Evolutionary conservation across 371 early-diverging fungal species (phyloP), one percentile per base, ranked within the genome.

Genomic region (Apophysomyces variabilis): DNA sequence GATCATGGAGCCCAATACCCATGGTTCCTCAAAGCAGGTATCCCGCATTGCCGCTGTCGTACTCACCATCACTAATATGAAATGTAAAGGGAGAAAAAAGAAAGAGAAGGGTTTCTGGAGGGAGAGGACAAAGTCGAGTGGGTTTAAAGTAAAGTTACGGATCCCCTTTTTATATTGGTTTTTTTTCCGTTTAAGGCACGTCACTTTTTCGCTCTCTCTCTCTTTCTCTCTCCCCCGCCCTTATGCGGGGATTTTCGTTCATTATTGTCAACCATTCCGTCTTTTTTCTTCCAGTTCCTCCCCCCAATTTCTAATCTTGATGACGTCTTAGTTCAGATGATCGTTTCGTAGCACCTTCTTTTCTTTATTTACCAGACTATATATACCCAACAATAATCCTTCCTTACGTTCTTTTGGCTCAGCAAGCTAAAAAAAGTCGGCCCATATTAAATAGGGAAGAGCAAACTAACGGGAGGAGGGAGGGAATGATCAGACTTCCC

Each of bases 261-360:
- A 26, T 50, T 50, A 50, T 50, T 50, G 50, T 50, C n/a, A 21
- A 50, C 21, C n/a, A 50, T 50, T 50, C 50, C 50, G 50, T 26
- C 21, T 9, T 21, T 50, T 50, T 26, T 7, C n/a, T 26, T 50
- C 21, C 50, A 18, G n/a, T 6, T 21, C 50, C 21, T 50, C 13
- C 9, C 50, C 50, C 50, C 50, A 50, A n/a, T 26, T 21, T 21
- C 9, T 50, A 26, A 26, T 50, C 21, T 16, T 26, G 14, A 50
- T 50, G 50, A 50, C 50, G 50, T 50, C 21, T 50, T 50, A 21
- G 50, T 50, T 50, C 50, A 50, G 50, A 50, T 50, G 50, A 50
- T 50, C 50, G 50, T 50, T 50, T 50, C 50, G 50, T 50, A 50
- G 50, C 50, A 50, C 50, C 50, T 8, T 50, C 21, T 14, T 18